Percentiles rank a stretch among this genome's conserved stretches.
Conservation (phyloP, 805 yeast genomes). For the Kodamaea kaohsiungensis region DNA sequence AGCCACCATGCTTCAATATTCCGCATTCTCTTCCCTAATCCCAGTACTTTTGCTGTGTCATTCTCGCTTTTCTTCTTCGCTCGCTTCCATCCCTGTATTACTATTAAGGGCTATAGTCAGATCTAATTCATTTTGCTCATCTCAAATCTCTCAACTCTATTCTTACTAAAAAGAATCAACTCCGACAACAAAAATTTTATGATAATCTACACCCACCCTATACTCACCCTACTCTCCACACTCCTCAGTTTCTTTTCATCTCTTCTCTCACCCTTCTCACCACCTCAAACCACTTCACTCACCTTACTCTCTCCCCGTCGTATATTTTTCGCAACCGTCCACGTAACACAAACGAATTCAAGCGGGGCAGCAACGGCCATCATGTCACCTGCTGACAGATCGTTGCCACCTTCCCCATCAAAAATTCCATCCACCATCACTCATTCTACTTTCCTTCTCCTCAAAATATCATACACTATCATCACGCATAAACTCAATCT, state of each 20-base stretch:
- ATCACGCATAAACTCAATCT: not conserved
- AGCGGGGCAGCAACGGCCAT: not conserved
- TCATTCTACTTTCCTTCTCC: not conserved
- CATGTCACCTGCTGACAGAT: not conserved
- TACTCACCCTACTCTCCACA: too few species aligned
- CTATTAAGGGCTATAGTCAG: too few species aligned
- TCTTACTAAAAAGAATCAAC: too few species aligned
- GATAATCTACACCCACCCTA: too few species aligned
- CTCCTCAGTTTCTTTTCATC: too few species aligned
- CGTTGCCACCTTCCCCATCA: not conserved
- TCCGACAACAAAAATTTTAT: too few species aligned
- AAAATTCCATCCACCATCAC: not conserved
- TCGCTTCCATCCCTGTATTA: not conserved
- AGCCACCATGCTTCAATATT: too few species aligned
- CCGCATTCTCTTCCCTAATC: not conserved
- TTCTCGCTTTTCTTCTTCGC: not conserved
- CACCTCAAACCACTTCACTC: not conserved
- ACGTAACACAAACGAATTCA: not conserved
- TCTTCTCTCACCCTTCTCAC: not conserved
- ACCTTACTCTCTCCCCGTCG: not conserved
- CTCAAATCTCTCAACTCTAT: too few species aligned
- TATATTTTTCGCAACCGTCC: not conserved
- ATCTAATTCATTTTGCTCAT: too few species aligned
- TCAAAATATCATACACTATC: not conserved
- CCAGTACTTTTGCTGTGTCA: not conserved